Base-by-base conservation (phyloP, 2,329 filamentous ascomycete species). In the Clonostachys sp. region DNA sequence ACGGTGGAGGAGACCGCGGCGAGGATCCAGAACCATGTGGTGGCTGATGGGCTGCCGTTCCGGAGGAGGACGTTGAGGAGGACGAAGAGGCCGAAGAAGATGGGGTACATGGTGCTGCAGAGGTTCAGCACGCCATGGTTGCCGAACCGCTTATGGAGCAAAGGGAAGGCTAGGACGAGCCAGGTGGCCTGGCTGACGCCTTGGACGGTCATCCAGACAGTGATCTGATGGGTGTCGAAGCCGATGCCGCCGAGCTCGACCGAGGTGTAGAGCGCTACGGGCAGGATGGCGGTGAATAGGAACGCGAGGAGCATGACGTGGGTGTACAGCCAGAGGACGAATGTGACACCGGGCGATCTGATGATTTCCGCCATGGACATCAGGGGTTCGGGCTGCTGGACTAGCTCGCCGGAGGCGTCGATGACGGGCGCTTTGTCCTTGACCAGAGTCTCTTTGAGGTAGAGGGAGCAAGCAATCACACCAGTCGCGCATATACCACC, bases 91-190 rank as follows among this genome's bases (percentile, higher is more conserved):
- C 63, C 59, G 60, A 90, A 84, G 60, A 89, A 84, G 44, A 83
- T 58, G 0, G 87, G 86, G 68, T 86, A 91, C 7, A 49, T 52
- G 10, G 53, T 43, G 24, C 58, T 63, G 59, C 85, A 87, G 9
- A 67, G 53, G 6, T 76, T 74, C 50, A 92, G 67, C 0, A 91
- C 70, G 5, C 74, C 77, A 20, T 81, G 83, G 7, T 86, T 91
- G 10, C 87, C 86, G 18, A 83, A 61, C 17, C 78, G 78, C 35
- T 65, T 70, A 58, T 92, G 87, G 2, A 92, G 62, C 1, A 73
- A 68, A 1, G 88, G 87, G 58, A 92, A 91, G 34, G 77, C 70
- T 13, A 89, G 52, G 1, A 92, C 71, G 3, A 90, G 77, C 87
- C 87, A 92, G 7, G 79, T 48, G 1, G 86, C 81, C 62, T 92